Evolutionary conservation across 805 yeast genomes (phyloP).

Genomic region (Zygoascus biomembranicola): DNA sequence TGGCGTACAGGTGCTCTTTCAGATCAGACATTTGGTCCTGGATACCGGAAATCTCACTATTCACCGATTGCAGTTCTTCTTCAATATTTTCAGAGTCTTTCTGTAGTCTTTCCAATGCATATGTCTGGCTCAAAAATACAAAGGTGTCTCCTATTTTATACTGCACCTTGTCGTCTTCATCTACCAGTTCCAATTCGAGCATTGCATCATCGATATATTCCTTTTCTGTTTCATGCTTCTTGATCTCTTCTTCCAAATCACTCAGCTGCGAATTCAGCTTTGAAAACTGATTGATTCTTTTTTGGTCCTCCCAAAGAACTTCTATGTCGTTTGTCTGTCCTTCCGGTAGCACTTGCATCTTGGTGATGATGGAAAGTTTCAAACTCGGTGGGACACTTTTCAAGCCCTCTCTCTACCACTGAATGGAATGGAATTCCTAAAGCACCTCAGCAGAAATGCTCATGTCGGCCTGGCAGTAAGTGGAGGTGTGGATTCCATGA

Average conservation of each 20-base stretch:
- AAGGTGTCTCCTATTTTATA: slow-evolving; percentile 79
- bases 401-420: neutral
- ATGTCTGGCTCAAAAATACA: slow-evolving; percentile 55
- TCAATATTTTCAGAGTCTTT: slow-evolving; percentile 43
- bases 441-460: neutral
- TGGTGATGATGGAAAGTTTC: neutral
- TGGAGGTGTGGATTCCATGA: slow-evolving; percentile 81
- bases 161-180: slow-evolving; percentile 38
- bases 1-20: slow-evolving; percentile 72
- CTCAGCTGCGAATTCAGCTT: slow-evolving; percentile 69
- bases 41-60: slow-evolving; percentile 20
- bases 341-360: slow-evolving; percentile 13
- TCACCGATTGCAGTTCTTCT: slow-evolving; percentile 13
- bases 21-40: slow-evolving; percentile 50
- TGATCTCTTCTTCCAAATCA: slow-evolving; percentile 41
- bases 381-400: neutral
- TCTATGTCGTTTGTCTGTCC: slow-evolving; percentile 30
- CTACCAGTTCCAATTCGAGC: slow-evolving; percentile 78
- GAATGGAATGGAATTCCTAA: neutral
- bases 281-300: slow-evolving; percentile 80
- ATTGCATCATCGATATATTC: slow-evolving; percentile 84
- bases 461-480: slow-evolving; percentile 52
- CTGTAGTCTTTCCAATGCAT: slow-evolving; percentile 64
- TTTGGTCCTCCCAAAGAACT: slow-evolving; percentile 80
- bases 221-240: slow-evolving; percentile 53